Percentiles rank a stretch among this genome's conserved stretches.
Conservation (phyloP, 352 stramenopile species). For the Pythium rishiriense region DNA sequence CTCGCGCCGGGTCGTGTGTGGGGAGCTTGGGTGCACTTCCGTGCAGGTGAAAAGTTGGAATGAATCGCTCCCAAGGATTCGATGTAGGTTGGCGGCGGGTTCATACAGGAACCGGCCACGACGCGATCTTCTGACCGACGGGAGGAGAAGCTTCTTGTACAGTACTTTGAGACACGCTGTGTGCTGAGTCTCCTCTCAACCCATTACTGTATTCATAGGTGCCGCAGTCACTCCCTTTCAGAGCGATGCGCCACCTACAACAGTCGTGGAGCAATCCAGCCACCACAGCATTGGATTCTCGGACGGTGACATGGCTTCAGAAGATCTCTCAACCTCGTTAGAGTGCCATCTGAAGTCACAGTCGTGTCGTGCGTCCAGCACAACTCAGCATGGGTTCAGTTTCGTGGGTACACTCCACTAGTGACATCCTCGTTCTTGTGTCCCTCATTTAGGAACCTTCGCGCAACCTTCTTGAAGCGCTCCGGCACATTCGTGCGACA, state of each 20-base stretch:
- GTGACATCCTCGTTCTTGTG: conserved; percentile 1
- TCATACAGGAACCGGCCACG: background rate
- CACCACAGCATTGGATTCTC: background rate
- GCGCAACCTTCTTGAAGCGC: conserved; percentile 26
- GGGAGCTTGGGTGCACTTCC: background rate
- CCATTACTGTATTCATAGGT: background rate
- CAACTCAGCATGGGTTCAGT: conserved; percentile 10
- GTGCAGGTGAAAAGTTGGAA: background rate
- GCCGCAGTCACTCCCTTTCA: background rate
- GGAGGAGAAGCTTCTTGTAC: no score
- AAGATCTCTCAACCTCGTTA: background rate
- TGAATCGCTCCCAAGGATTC: background rate
- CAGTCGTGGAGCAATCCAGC: no score
- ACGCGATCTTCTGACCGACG: background rate
- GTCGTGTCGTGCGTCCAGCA: background rate
- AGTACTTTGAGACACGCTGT: no score
- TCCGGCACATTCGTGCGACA: conserved; percentile 20
- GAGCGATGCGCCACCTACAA: background rate
- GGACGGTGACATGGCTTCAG: conserved; percentile 1
- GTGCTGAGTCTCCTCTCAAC: background rate
- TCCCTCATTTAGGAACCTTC: conserved; percentile 20
- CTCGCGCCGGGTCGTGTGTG: background rate
- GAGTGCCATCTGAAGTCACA: background rate
- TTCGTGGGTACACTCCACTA: background rate
- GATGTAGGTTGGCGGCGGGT: background rate